These are phyloP conservation scores for Beauveria scarabaeidicola DNA, from an alignment of 2,329 filamentous ascomycete genomes.

Conservation along the genomic window DNA sequence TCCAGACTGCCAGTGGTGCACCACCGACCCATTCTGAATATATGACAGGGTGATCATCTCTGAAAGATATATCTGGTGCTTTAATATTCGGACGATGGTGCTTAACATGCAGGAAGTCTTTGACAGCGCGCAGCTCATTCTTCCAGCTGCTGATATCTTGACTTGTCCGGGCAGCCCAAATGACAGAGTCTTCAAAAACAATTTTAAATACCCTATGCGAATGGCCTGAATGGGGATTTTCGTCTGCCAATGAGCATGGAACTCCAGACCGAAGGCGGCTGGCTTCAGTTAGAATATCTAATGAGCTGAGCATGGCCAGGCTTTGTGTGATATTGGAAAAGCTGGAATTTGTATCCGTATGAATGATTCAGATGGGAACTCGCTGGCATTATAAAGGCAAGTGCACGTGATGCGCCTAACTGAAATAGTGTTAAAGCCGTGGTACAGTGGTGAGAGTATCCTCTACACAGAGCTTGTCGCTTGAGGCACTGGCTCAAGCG, in stretches of 20 bases:
- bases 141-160: background rate
- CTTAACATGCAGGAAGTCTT: background rate
- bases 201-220: background rate
- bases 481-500: too few relatives aligned
- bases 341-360: background rate
- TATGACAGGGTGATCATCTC: background rate
- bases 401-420: background rate
- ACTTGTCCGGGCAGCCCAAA: background rate
- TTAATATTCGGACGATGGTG: background rate
- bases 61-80: background rate
- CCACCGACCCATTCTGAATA: constrained; percentile 1
- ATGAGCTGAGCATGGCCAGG: background rate
- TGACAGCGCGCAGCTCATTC: background rate
- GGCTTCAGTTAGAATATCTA: background rate
- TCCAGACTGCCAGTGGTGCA: background rate
- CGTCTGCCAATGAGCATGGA: background rate
- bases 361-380: background rate
- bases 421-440: background rate
- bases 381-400: background rate
- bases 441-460: too few relatives aligned
- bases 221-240: background rate
- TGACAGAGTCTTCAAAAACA: background rate
- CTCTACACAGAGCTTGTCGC: too few relatives aligned
- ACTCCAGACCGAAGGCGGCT: background rate
- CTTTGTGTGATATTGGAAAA: background rate